Conservation (phyloP, 495 filamentous ascomycete species). For the Tuber brumale region DNA sequence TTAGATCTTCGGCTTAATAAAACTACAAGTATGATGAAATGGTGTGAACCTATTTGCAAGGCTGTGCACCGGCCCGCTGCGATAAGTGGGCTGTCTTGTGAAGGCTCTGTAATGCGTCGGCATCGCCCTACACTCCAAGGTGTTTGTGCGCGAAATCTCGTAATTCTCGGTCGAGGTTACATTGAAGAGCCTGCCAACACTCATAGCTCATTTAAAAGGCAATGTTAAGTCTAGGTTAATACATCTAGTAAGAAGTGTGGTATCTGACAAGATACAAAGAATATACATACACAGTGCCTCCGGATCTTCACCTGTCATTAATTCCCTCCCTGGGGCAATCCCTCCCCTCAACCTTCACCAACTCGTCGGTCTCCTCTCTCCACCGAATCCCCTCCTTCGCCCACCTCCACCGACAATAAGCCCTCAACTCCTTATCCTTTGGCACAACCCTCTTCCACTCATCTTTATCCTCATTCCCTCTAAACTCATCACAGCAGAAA, state of each 20-base stretch:
- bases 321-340: not conserved
- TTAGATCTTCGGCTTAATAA: not conserved
- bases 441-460: constrained; percentile 90
- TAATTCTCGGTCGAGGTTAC: not conserved
- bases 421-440: constrained; percentile 78
- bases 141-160: not conserved
- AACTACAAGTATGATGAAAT: not conserved
- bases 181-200: not conserved
- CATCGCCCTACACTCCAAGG: too few relatives aligned
- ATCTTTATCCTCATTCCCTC: constrained; percentile 53
- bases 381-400: constrained; percentile 75
- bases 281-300: not conserved
- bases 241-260: not conserved
- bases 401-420: constrained; percentile 88
- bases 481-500: constrained; percentile 75
- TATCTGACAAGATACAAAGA: not conserved
- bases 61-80: not conserved
- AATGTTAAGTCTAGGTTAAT: not conserved
- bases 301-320: not conserved
- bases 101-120: not conserved
- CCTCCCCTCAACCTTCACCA: not conserved
- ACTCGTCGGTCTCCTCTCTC: constrained; percentile 43
- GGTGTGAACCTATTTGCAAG: not conserved
- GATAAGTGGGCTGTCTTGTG: not conserved
- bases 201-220: not conserved